Evolutionary conservation across 2,329 filamentous ascomycete species (phyloP).

Genomic region (Fusarium xyrophilum): DNA sequence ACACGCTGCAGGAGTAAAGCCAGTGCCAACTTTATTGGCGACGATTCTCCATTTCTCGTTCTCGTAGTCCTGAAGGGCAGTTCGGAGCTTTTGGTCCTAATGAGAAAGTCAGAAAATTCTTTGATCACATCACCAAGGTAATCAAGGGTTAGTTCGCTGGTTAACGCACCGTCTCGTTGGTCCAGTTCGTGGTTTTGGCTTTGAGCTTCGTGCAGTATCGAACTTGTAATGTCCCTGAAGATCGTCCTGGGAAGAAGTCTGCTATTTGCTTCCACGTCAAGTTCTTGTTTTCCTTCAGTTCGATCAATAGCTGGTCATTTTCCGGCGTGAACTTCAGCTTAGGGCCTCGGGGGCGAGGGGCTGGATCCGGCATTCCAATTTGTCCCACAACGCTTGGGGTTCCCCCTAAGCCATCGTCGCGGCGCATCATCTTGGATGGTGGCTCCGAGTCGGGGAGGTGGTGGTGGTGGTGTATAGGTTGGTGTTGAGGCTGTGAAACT

Average conservation of each 20-base stretch:
- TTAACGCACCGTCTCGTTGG: conserved; percentile 81
- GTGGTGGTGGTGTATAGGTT: conserved; percentile 79
- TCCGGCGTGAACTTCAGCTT: conserved; percentile 95
- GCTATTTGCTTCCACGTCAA: conserved; percentile 98
- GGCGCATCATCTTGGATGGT: conserved; percentile 70
- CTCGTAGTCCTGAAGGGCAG: conserved; percentile 82
- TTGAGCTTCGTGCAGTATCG: conserved; percentile 95
- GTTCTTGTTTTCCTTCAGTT: conserved; percentile 93
- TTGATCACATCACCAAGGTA: background rate
- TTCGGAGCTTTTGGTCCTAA: conserved; percentile 78
- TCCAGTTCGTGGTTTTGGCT: conserved; percentile 93
- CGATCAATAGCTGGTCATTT: conserved; percentile 85
- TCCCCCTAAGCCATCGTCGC: conserved; percentile 63
- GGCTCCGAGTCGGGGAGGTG: conserved; percentile 77
- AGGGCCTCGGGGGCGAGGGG: conserved; percentile 79
- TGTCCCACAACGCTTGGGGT: conserved; percentile 87
- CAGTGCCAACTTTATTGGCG: conserved; percentile 86
- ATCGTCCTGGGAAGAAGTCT: conserved; percentile 91
- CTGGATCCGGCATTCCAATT: conserved; percentile 84
- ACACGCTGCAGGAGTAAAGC: conserved; percentile 87
- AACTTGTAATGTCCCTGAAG: conserved; percentile 89
- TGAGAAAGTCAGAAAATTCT: conserved; percentile 8
- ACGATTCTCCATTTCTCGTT: conserved; percentile 94
- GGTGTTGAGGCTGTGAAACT: conserved; percentile 47
- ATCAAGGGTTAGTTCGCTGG: background rate